Percentiles rank a stretch among this genome's conserved stretches.
phyloP scores from a whole-genome alignment of 1,284 basidiomycete species.

The Apiotrichum domesticum region DNA sequence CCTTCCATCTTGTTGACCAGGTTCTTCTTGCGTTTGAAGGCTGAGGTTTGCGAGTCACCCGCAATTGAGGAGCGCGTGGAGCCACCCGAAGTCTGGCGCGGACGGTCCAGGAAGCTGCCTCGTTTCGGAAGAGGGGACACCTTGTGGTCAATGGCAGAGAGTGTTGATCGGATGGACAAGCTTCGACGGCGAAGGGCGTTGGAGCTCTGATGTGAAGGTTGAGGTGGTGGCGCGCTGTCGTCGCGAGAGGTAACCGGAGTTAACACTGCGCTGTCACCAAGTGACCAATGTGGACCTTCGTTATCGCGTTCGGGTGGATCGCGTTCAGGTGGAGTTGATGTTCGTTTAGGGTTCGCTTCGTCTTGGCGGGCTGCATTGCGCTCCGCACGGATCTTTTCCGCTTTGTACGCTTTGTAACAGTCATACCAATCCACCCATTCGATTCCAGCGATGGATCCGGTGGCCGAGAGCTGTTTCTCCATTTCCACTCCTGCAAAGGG shows the following conservation, averaged over 20 bases:
- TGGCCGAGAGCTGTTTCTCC: constrained; percentile 31
- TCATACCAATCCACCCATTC: constrained; percentile 58
- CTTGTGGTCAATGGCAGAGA: constrained; percentile 33
- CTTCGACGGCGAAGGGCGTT: constrained; percentile 22
- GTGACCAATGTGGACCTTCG: background rate
- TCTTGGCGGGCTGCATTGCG: constrained; percentile 15
- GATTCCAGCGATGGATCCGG: constrained; percentile 46
- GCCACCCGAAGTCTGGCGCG: constrained; percentile 32
- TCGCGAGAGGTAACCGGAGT: constrained; percentile 30
- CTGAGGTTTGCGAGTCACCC: constrained; percentile 6
- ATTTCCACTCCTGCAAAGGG: constrained; percentile 14
- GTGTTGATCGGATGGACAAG: constrained; percentile 32
- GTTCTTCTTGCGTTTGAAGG: constrained; percentile 41
- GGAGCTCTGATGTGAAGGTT: background rate
- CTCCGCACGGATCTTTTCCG: constrained; percentile 52
- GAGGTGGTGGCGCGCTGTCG: constrained; percentile 6
- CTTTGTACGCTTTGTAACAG: constrained; percentile 54
- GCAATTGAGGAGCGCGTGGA: constrained; percentile 15
- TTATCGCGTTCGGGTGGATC: background rate
- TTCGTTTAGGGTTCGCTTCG: background rate
- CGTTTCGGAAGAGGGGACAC: constrained; percentile 24
- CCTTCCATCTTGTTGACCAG: constrained; percentile 49
- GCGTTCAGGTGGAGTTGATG: background rate
- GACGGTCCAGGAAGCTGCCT: constrained; percentile 20
- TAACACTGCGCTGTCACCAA: constrained; percentile 1